Percentiles rank a stretch among this genome's conserved stretches.
These are phyloP conservation scores for Diplogelasinospora grovesii DNA, from an alignment of 495 filamentous ascomycete genomes.

Conservation along the genomic window DNA sequence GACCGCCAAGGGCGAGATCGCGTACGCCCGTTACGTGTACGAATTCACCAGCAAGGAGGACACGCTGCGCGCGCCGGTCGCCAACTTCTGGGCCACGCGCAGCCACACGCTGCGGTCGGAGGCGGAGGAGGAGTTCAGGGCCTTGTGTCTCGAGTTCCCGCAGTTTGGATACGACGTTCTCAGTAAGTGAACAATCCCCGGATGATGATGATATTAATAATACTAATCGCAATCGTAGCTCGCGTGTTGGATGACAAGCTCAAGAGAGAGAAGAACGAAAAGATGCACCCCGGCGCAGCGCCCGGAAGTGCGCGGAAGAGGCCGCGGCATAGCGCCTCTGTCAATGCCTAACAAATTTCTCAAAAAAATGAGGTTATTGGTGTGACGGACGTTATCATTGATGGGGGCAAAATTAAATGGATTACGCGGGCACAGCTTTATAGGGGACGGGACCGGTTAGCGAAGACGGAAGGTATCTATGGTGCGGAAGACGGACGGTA, in stretches of 20 bases:
- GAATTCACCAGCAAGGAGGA: conserved; percentile 64
- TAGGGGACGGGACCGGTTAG: no score
- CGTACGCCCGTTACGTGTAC: conserved; percentile 88
- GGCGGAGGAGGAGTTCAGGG: conserved; percentile 72
- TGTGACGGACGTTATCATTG: no score
- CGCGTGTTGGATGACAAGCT: conserved; percentile 55
- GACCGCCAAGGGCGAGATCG: conserved; percentile 79
- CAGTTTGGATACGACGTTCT: conserved; percentile 92
- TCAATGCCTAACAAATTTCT: conserved; percentile 7
- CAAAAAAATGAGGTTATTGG: no score
- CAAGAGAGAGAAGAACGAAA: conserved; percentile 49
- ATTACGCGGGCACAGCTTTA: no score
- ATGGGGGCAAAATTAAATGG: no score
- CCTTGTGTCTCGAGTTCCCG: conserved; percentile 80
- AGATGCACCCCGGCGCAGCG: conserved; percentile 43
- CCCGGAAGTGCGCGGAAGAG: conserved; percentile 45
- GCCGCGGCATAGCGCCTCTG: conserved; percentile 37
- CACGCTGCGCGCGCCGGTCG: conserved; percentile 71
- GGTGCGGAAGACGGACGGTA: no score
- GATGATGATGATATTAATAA: no score
- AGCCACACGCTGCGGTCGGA: conserved; percentile 75
- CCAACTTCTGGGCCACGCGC: conserved; percentile 82
- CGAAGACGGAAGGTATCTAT: no score
- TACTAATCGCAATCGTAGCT: no score
- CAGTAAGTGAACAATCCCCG: conserved; percentile 45